Evolutionary conservation across 2,329 filamentous ascomycete genomes (phyloP).

Genomic region (Arthrobotrys iridis): DNA sequence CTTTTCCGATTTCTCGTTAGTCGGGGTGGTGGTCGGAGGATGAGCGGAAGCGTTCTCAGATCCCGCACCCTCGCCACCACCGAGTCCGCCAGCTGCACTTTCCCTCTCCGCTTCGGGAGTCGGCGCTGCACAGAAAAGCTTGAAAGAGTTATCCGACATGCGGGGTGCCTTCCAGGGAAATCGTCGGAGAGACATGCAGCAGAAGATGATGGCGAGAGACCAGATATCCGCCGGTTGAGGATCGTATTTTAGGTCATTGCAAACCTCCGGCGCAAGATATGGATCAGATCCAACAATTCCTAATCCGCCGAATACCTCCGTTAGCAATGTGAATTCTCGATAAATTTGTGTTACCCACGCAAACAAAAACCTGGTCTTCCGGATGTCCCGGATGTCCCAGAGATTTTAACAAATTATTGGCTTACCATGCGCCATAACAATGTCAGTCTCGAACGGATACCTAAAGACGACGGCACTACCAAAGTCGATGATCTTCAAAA

Average conservation of each 20-base stretch:
- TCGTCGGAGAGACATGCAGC: slow-evolving; percentile 93
- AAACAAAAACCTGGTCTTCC: background rate
- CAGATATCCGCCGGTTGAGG: slow-evolving; percentile 94
- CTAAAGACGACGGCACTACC: slow-evolving; percentile 96
- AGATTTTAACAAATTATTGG: slow-evolving; percentile 37
- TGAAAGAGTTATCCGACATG: slow-evolving; percentile 91
- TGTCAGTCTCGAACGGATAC: slow-evolving; percentile 93
- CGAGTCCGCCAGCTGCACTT: slow-evolving; percentile 42
- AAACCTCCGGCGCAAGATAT: slow-evolving; percentile 95
- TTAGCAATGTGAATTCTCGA: background rate
- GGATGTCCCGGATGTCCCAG: background rate
- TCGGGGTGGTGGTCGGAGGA: slow-evolving; percentile 25
- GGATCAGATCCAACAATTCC: slow-evolving; percentile 88
- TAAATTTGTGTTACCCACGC: background rate
- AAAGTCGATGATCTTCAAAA: slow-evolving; percentile 99
- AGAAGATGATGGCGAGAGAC: slow-evolving; percentile 98
- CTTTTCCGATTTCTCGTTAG: slow-evolving; percentile 15
- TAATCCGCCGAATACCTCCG: slow-evolving; percentile 59
- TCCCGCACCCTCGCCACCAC: slow-evolving; percentile 18
- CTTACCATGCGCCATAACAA: slow-evolving; percentile 82
- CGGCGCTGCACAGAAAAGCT: slow-evolving; percentile 74
- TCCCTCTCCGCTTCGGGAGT: slow-evolving; percentile 54
- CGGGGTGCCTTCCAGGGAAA: slow-evolving; percentile 98
- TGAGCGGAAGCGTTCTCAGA: slow-evolving; percentile 36
- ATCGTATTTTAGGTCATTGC: slow-evolving; percentile 91